A percentile compares a stretch with the other conserved stretches of the same genome.
Evolutionary conservation across 257 asterid genomes (phyloP).

Genomic region (Coffea eugenioides): DNA sequence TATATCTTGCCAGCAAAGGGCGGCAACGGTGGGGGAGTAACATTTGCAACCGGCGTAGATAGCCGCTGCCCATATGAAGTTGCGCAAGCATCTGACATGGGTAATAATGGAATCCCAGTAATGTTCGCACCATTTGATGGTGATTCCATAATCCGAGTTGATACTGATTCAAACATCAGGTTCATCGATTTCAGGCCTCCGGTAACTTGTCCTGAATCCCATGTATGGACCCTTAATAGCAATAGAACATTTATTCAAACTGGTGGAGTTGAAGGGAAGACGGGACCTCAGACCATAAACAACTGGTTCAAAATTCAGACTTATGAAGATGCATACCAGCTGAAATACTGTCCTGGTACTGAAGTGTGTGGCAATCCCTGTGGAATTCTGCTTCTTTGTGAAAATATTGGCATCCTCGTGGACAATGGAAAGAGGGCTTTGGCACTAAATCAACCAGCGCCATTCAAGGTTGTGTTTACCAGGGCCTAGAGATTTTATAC

Average conservation of each 20-base stretch:
- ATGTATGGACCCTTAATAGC: not conserved
- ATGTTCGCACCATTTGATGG: not conserved
- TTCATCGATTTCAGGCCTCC: not conserved
- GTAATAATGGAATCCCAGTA: not conserved
- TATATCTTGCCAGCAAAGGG: not conserved
- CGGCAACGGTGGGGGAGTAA: not conserved
- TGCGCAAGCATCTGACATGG: not conserved
- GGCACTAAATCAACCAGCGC: not conserved
- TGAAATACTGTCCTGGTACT: conserved; percentile 5
- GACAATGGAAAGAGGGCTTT: not conserved
- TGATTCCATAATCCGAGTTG: not conserved
- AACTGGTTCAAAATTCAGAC: conserved; percentile 16
- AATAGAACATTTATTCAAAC: not conserved
- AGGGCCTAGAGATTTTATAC: not conserved
- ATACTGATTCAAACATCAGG: not conserved
- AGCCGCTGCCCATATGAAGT: not conserved
- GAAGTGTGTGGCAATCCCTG: not conserved
- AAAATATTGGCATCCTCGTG: not conserved
- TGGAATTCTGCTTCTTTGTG: not conserved
- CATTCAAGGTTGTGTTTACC: conserved; percentile 2
- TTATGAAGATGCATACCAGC: conserved; percentile 6
- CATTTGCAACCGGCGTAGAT: not conserved
- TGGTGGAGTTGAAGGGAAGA: not conserved
- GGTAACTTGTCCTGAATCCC: not conserved
- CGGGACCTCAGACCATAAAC: not conserved